These are phyloP conservation scores for Syzygium aromaticum DNA, from an alignment of 345 rosid genomes.

Conservation along the genomic window DNA sequence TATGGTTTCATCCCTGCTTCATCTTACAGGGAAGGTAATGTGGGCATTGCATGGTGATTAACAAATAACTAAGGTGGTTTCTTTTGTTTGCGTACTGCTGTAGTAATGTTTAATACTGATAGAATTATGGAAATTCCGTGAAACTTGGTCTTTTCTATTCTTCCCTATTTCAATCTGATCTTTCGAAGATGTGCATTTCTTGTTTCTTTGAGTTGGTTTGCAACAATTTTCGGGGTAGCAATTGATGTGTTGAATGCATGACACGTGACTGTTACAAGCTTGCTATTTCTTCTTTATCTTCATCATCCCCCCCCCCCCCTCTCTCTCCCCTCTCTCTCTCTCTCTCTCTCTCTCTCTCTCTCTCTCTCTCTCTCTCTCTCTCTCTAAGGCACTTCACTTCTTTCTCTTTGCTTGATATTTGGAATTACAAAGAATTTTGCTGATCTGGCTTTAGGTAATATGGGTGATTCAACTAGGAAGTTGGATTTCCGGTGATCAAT, in stretches of 20 bases:
- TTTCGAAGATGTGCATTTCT: not conserved
- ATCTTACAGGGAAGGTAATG: not conserved
- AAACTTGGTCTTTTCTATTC: not conserved
- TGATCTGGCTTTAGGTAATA: too few relatives aligned
- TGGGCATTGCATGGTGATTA: not conserved
- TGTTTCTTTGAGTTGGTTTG: not conserved
- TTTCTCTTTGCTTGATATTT: too few relatives aligned
- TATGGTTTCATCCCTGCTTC: not conserved
- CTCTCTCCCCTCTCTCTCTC: not conserved
- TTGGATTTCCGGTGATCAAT: not conserved
- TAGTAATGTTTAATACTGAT: not conserved
- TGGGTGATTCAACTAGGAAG: not conserved
- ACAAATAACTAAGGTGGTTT: not conserved
- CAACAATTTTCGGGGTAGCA: not conserved
- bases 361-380: not conserved
- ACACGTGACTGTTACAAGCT: not conserved
- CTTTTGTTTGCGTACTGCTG: not conserved
- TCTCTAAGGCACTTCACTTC: not conserved
- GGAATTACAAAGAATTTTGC: too few relatives aligned
- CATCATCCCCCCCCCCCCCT: too few relatives aligned
- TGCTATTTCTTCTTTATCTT: not conserved
- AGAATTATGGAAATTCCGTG: not conserved
- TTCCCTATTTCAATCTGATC: not conserved
- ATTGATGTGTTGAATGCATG: not conserved
- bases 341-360: not conserved